Evolutionary conservation across 164 flowering plant genomes (phyloP).

Genomic region (Cinnamomum micranthum): DNA sequence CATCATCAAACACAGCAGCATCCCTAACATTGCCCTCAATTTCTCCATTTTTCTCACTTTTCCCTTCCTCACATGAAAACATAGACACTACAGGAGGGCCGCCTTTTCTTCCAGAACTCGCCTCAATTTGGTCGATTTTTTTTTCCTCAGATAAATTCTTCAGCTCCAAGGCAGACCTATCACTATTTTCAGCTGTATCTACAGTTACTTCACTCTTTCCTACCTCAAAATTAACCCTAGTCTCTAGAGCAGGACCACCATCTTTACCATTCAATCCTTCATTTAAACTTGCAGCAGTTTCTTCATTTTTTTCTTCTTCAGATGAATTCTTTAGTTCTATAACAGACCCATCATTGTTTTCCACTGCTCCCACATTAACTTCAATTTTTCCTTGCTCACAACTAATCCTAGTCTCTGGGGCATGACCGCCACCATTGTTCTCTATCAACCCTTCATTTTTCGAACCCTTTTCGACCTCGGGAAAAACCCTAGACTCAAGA

Average conservation of each 20-base stretch:
- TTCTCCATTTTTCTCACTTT: neutral
- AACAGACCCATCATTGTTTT: neutral
- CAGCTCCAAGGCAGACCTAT: neutral
- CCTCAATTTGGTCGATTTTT: neutral
- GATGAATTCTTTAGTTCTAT: neutral
- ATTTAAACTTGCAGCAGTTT: neutral
- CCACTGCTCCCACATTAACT: neutral
- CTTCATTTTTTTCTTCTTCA: neutral
- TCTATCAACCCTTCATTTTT: neutral
- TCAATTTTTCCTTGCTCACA: neutral
- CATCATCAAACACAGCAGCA: neutral
- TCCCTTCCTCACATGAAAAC: neutral
- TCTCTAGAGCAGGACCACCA: neutral
- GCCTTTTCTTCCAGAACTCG: neutral
- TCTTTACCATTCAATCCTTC: too few species aligned
- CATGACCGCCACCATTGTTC: neutral
- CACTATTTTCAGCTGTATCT: neutral
- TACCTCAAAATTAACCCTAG: neutral
- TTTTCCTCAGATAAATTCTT: neutral
- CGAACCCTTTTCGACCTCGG: neutral
- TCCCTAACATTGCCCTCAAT: too few species aligned
- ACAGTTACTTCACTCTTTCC: neutral
- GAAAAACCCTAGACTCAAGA: neutral
- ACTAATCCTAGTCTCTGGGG: neutral
- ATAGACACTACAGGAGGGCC: neutral